Evolutionary conservation across 2,329 filamentous ascomycete species (phyloP).

Genomic region (Diplodia sapinea): DNA sequence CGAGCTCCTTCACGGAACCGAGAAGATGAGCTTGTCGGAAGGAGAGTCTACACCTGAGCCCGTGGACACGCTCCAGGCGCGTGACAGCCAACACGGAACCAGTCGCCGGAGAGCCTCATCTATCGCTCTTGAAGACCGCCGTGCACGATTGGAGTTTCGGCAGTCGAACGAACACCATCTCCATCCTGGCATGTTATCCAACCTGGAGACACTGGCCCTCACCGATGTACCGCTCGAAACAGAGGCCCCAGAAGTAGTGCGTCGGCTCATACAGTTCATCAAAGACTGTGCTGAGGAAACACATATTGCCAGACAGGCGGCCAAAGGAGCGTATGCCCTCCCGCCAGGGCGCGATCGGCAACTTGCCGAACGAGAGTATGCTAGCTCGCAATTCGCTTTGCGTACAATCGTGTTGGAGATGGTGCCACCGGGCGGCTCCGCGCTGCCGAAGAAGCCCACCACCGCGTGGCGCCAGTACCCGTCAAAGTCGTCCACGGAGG

Average conservation of each 20-base stretch:
- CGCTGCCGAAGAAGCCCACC: constrained; percentile 44
- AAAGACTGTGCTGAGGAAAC: constrained; percentile 63
- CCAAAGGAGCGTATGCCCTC: constrained; percentile 62
- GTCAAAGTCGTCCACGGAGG: constrained; percentile 63
- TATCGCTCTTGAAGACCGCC: constrained; percentile 36
- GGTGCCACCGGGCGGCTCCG: constrained; percentile 34
- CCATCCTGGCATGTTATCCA: constrained; percentile 62
- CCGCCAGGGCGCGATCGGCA: constrained; percentile 62
- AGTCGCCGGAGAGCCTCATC: background rate
- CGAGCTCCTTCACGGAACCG: background rate
- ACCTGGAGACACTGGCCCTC: constrained; percentile 61
- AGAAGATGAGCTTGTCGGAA: background rate
- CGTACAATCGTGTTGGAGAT: constrained; percentile 63
- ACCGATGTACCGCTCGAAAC: constrained; percentile 60
- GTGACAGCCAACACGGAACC: background rate
- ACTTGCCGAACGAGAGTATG: constrained; percentile 56
- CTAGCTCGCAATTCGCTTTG: constrained; percentile 61
- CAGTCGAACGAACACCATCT: constrained; percentile 47
- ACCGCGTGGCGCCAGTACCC: constrained; percentile 54
- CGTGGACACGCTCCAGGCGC: background rate
- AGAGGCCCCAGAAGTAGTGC: constrained; percentile 45
- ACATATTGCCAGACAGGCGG: constrained; percentile 58
- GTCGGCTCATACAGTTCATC: constrained; percentile 60
- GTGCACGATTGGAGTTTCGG: constrained; percentile 41
- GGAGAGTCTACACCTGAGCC: constrained; percentile 1